Base-by-base conservation (phyloP, 129 eudicot genomes). In the Solidago caesia region DNA sequence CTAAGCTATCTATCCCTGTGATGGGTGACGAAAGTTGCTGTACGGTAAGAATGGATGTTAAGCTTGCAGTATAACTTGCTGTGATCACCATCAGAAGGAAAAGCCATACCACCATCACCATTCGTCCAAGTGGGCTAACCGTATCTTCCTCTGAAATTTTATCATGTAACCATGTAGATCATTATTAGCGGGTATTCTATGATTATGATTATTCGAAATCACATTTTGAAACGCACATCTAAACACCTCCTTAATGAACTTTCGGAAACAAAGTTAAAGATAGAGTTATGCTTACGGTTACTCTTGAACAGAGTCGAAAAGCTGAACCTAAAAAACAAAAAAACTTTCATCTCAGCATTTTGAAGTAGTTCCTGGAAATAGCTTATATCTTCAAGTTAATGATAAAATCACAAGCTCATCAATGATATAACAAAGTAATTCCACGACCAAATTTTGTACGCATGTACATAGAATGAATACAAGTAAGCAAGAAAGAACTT, bases 21-120 rank as follows among this genome's bases (percentile, higher is more conserved):
- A 91, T 86, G 8, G 96, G 79, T 61, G 97, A 85, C 8, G 90
- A 79, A 41, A 88, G 85, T 79, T 88, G 95, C 72, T 91, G 75
- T 14, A 86, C 88, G 8, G 97, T 91, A 21, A 91, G 95, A 72
- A 88, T 91, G 41, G 96, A 87, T 15, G 96, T 90, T 80, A 90
- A 82, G 78, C 91, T 90, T 56, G 96, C 96, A 1, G 96, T 90
- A 79, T 90, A 90, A 78, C 96, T 90, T 43, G 96, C 85, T 27
- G 87, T 87, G 72, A 90, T 82, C 67, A 90, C 89, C 78, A 90
- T 42, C 8, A 90, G 72, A 47, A 85, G 64, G 68, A 90, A 90
- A 44, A 90, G 96, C 96, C 96, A 90, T 45, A 90, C 76, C 62
- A 87, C 79, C 85, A 90, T 83, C 39, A 90, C 89, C 85, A 90